Evolutionary conservation across 345 rosid species (phyloP).

Genomic region (Syzygium grande): DNA sequence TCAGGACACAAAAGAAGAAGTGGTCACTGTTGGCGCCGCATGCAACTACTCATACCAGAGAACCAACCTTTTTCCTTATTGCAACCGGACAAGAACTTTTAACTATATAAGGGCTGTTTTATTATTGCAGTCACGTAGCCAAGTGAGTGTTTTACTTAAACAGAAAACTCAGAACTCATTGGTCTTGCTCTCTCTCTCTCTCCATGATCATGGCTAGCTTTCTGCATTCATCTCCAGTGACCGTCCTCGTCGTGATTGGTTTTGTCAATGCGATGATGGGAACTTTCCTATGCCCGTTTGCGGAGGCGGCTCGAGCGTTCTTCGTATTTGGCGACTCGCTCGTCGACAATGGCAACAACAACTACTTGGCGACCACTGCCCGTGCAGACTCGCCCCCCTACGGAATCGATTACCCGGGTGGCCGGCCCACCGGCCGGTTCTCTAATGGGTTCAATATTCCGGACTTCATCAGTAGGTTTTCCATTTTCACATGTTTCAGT

Average conservation of each 20-base stretch:
- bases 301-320: slow-evolving; percentile 48
- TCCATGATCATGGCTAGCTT: not conserved
- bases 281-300: slow-evolving; percentile 13
- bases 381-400: slow-evolving; percentile 75
- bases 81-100: not conserved
- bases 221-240: not conserved
- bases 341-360: slow-evolving; percentile 85
- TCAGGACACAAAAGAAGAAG: not conserved
- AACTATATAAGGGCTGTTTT: not conserved
- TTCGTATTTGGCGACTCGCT: slow-evolving; percentile 75
- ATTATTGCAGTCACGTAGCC: not conserved
- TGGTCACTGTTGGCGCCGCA: not conserved
- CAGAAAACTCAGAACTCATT: not conserved
- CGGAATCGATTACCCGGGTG: slow-evolving; percentile 74
- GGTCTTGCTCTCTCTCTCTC: not conserved
- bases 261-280: slow-evolving; percentile 9
- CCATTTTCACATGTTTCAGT: not conserved
- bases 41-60: not conserved
- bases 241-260: not conserved
- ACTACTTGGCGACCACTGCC: slow-evolving; percentile 71
- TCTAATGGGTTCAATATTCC: slow-evolving; percentile 89
- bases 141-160: not conserved
- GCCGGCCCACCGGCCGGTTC: slow-evolving; percentile 68
- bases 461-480: slow-evolving; percentile 53
- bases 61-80: not conserved